Evolutionary conservation across 2,329 filamentous ascomycete species (phyloP), one percentile per base, ranked within the genome.

Genomic region (Sodiomyces alkalinus): DNA sequence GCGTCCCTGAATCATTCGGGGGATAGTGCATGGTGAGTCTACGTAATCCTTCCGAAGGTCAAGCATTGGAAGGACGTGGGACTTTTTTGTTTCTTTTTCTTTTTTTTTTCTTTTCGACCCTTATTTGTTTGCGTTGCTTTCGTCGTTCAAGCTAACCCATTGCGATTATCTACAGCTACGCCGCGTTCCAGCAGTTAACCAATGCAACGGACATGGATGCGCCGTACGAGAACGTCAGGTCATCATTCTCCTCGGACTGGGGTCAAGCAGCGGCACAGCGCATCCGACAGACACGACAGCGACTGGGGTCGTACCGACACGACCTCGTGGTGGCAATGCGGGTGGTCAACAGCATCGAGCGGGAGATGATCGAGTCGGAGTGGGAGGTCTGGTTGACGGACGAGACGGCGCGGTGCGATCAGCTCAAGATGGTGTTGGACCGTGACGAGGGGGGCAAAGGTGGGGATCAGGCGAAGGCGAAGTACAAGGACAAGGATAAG

Each of bases 311-410:
- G 3, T 90, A 94, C 48, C 68, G 90, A 3, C 83, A 98, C 49
- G 85, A 96, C 46, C 61, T 98, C 13, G 58, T 96, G 3, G 86
- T 98, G 5, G 85, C 86, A 5, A 74, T 96, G 59, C 74, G 86
- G 4, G 71, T 94, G 3, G 76, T 96, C 35, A 94, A 96, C 52
- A 77, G 68, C 32, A 74, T 96, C 17, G 90, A 96, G 59, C 67
- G 69, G 33, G 85, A 94, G 50, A 76, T 93, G 49, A 53, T 96
- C 30, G 69, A 74, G 43, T 78, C 79, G 1, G 87, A 94, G 51
- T 98, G 85, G 77, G 86, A 93, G 56, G 80, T 81, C 38, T 98
- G 87, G 86, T 64, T 96, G 17, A 53, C 68, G 3, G 77, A 81
- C 39, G 90, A 98, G 55, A 76, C 74, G 38, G 53, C 62, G 19